These are phyloP conservation scores for Geranomyces michiganensis DNA, from an alignment of 192 early-diverging fungal species.

Conservation along the genomic window DNA sequence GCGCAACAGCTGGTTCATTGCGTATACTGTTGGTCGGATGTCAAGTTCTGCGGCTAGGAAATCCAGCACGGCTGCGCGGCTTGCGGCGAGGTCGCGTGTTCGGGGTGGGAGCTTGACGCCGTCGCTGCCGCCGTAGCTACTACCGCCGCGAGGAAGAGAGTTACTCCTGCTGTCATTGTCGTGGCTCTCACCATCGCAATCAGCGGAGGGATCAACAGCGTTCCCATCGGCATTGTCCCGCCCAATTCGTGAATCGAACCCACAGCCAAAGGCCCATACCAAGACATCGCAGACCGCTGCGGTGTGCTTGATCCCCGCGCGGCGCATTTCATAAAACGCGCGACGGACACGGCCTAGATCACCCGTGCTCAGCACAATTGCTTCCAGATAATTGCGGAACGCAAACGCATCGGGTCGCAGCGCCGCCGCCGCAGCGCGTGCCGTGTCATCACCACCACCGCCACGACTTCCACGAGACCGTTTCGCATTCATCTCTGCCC, in stretches of 20 bases:
- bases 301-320: not conserved
- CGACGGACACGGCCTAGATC: not conserved
- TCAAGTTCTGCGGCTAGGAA: not conserved
- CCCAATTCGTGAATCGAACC: not conserved
- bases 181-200: too few relatives aligned
- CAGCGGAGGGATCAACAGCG: not conserved
- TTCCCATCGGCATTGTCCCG: not conserved
- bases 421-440: too few relatives aligned
- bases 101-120: too few relatives aligned
- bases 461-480: too few relatives aligned
- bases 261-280: not conserved
- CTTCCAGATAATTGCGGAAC: not conserved
- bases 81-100: too few relatives aligned
- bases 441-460: not conserved
- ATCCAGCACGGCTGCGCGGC: too few relatives aligned
- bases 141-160: too few relatives aligned
- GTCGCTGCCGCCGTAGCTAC: too few relatives aligned
- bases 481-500: not conserved
- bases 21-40: not conserved
- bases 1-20: not conserved
- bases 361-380: not conserved
- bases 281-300: not conserved
- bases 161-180: too few relatives aligned
- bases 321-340: conserved; percentile 4
- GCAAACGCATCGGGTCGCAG: not conserved